A percentile compares a stretch with the other conserved stretches of the same genome.
Evolutionary conservation across 352 stramenopile species (phyloP).

Genomic region (Pythium chondricola): DNA sequence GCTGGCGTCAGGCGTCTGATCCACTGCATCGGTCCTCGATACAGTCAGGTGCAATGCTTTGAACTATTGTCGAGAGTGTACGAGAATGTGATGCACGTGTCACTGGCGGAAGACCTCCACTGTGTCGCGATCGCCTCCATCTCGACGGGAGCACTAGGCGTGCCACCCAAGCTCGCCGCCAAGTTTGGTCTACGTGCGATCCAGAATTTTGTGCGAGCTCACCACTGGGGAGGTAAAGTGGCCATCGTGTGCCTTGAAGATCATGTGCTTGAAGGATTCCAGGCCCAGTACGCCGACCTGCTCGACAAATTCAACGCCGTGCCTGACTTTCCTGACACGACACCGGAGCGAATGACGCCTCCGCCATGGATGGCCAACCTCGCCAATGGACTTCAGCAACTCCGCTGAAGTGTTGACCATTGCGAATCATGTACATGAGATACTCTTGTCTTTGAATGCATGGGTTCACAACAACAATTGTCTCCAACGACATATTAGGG

Average conservation of each 20-base stretch:
- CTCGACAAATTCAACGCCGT: conserved; percentile 30
- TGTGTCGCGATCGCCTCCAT: conserved; percentile 27
- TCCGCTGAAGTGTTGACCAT: no score
- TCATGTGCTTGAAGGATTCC: conserved; percentile 33
- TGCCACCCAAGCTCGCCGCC: conserved; percentile 29
- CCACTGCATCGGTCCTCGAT: conserved; percentile 47
- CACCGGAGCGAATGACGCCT: no score
- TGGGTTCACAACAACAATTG: no score
- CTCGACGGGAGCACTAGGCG: conserved; percentile 23
- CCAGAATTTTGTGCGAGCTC: conserved; percentile 40
- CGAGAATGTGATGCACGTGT: conserved; percentile 21
- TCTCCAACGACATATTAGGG: no score
- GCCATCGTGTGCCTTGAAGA: conserved; percentile 49
- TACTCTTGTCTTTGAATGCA: no score
- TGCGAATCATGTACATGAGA: no score
- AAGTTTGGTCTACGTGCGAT: conserved; percentile 41
- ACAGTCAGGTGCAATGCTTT: conserved; percentile 18
- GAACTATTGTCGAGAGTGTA: conserved; percentile 21
- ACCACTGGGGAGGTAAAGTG: conserved; percentile 38
- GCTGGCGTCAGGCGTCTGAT: conserved; percentile 49
- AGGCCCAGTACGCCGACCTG: conserved; percentile 9
- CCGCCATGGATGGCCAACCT: no score
- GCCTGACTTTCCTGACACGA: conserved; percentile 12
- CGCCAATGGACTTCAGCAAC: no score
- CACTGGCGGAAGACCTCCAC: conserved; percentile 14